Base-by-base conservation (phyloP, 768 basidiomycete genomes). In the Porphyrellus cyaneotinctus region DNA sequence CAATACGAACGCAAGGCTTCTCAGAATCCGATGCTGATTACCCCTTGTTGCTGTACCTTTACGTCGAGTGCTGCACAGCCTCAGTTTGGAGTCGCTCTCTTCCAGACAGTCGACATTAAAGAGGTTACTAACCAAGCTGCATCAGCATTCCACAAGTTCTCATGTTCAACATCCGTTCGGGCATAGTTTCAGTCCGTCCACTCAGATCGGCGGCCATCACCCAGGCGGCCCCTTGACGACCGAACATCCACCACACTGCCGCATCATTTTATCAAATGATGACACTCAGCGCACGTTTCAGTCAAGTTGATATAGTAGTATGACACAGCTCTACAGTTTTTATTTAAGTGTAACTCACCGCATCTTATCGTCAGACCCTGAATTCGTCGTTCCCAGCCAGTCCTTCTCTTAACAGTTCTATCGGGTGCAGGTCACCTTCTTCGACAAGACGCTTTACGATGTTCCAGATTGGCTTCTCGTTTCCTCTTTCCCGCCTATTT, bases 401-500 rank as follows among this genome's bases (percentile, higher is more conserved):
- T 13, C 26, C n/a, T 35, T 23, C 31, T 22, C 22, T 24, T 26
- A 6, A n/a, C 28, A 11, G 33, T 36, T 43, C 22, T 18, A 32
- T 41, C 20, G 2, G 56, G 62, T 58, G 62, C 60, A 18, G 62
- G 60, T 15, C 59, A 51, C 49, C 54, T 24, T 31, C 22, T 48
- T n/a, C 33, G 12, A 44, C 43, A 28, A 22, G 22, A 39, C 11
- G 0, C 12, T 17, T 1, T 20, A 37, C 12, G 23, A 65, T 64
- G 64, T 57, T 62, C 31, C 30, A 31, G 10, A 14, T n/a, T 26
- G 59, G 62, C 30, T 39, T 64, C 24, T 57, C 56, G 2, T 51
- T 58, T 3, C 28, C 51, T 3, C 36, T 67, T 18, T 35, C 52
- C 13, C 65, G 58, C 35, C 15, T 64, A 5, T 58, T 66, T 33